These are phyloP conservation scores for Fusarium torulosum DNA, from an alignment of 2,329 filamentous ascomycete genomes.

Conservation along the genomic window DNA sequence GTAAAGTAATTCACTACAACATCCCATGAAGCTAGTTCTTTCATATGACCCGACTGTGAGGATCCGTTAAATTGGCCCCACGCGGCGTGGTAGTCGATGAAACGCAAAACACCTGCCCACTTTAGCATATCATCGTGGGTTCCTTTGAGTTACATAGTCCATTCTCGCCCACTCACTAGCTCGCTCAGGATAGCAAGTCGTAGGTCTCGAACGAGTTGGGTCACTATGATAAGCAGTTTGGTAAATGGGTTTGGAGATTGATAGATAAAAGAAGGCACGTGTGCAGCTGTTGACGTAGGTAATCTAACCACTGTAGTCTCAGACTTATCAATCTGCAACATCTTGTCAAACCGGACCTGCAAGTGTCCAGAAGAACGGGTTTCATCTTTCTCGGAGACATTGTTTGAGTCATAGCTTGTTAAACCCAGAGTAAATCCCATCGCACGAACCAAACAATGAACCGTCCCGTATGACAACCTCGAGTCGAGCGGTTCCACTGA, in stretches of 20 bases:
- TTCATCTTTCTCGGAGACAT: not conserved
- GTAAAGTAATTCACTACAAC: not conserved
- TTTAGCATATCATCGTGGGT: not conserved
- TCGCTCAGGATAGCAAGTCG: not conserved
- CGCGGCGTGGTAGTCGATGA: not conserved
- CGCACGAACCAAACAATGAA: conserved; percentile 21
- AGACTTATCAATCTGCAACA: conserved; percentile 3
- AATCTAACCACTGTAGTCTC: not conserved
- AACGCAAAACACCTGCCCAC: not conserved
- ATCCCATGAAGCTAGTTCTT: not conserved
- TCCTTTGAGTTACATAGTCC: not conserved
- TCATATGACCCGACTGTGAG: not conserved
- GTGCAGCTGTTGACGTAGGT: not conserved
- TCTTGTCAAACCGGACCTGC: conserved; percentile 9
- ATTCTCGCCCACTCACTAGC: not conserved
- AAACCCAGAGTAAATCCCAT: conserved; percentile 7
- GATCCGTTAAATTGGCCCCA: not conserved
- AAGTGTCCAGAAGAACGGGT: not conserved
- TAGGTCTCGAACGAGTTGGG: not conserved
- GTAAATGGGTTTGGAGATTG: not conserved
- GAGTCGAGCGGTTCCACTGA: conserved; percentile 6
- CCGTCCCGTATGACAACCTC: conserved; percentile 9
- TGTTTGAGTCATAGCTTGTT: conserved; percentile 5
- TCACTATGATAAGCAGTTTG: not conserved
- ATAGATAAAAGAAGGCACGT: not conserved